Evolutionary conservation across 345 rosid genomes (phyloP).

Genomic region (Conringia planisiliqua): DNA sequence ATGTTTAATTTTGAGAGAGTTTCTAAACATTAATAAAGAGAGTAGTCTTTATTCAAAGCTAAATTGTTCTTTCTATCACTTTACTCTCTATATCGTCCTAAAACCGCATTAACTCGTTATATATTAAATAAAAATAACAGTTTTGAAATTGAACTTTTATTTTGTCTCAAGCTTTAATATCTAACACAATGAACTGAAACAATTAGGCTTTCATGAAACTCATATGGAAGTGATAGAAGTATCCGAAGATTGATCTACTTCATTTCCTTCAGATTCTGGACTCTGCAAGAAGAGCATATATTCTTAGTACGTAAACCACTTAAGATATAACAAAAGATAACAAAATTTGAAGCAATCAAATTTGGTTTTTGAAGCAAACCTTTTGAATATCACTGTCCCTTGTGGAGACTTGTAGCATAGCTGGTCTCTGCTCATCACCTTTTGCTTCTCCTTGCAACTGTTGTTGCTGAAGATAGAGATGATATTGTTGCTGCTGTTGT

Average conservation of each 20-base stretch:
- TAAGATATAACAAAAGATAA: not conserved
- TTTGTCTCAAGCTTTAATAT: not conserved
- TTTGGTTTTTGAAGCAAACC: conserved; percentile 21
- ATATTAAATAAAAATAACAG: not conserved
- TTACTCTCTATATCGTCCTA: too few relatives aligned
- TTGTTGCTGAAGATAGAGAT: conserved; percentile 32
- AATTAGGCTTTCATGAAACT: not conserved
- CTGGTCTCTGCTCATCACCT: conserved; percentile 25
- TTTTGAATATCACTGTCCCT: conserved; percentile 20
- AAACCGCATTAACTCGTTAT: not conserved
- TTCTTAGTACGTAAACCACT: not conserved
- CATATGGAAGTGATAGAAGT: conserved; percentile 28
- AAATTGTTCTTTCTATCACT: too few relatives aligned
- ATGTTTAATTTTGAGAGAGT: too few relatives aligned
- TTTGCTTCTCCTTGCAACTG: conserved; percentile 35
- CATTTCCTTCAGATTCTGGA: conserved; percentile 26
- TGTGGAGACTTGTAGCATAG: conserved; percentile 30
- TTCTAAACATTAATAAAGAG: too few relatives aligned
- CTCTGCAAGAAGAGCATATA: conserved; percentile 15
- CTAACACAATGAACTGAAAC: not conserved
- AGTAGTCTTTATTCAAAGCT: too few relatives aligned
- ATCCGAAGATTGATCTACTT: conserved; percentile 14
- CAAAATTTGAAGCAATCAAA: not conserved
- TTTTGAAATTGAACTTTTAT: too few relatives aligned
- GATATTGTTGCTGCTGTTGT: conserved; percentile 16